Base-by-base conservation (phyloP, 2,329 filamentous ascomycete genomes). In the Aspergillus sp. region DNA sequence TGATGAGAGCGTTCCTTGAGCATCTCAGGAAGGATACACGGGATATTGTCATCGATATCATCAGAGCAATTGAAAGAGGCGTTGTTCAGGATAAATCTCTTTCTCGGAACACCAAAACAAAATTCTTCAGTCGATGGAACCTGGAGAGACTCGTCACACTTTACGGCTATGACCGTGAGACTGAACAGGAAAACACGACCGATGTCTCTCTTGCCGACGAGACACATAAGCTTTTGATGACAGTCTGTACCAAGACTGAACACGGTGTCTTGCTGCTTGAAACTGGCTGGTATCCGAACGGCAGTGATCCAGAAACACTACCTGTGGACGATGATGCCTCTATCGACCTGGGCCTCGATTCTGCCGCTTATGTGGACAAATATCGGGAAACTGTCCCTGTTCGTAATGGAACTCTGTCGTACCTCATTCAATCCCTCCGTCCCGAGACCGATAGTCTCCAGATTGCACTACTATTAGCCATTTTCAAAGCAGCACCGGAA, bases 391-490 rank as follows among this genome's bases (percentile, higher is more conserved):
- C 87, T 1, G 79, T 92, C 6, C 88, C 89, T 15, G 86, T 97
- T 4, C 87, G 89, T 57, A 98, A 98, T 70, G 83, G 86, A 33
- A 87, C 87, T 0, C 77, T 99, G 3, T 88, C 91, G 13, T 86
- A 91, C 37, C 91, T 98, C 63, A 82, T 90, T 2, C 86, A 90
- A 62, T 88, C 83, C 44, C 81, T 99, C 54, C 87, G 90, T 6
- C 93, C 95, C 6, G 93, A 96, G 81, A 88, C 90, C 30, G 92
- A 87, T 73, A 82, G 85, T 34, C 84, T 89, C 60, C 93, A 99
- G 69, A 89, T 88, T 65, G 89, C 96, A 65, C 82, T 99, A 9
- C 77, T 96, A 2, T 78, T 93, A 4, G 82, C 87, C 3, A 91
- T 96, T 34, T 96, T 99, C 70, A 82, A 81, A 61, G 85, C 85